These are phyloP conservation scores for Mycena galericulata DNA, from an alignment of 768 basidiomycete genomes.

Conservation along the genomic window DNA sequence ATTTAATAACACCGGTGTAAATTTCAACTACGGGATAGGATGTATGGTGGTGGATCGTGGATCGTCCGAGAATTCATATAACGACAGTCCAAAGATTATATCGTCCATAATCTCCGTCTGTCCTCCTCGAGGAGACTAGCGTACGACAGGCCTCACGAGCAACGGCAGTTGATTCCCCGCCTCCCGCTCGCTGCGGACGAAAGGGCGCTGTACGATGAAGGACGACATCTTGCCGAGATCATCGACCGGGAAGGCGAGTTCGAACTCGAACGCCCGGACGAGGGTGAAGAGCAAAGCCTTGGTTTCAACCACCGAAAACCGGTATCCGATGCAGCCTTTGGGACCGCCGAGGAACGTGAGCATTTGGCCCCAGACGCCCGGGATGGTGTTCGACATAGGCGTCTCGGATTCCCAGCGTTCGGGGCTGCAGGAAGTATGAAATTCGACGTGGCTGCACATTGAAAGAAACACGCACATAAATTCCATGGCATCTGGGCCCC, in stretches of 20 bases:
- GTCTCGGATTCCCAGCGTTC: background rate
- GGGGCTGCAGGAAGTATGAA: background rate
- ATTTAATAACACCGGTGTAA: too few relatives aligned
- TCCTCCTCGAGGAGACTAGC: too few relatives aligned
- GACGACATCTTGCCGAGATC: background rate
- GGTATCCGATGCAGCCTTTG: constrained; percentile 13
- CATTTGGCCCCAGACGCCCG: constrained; percentile 19
- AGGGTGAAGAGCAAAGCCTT: constrained; percentile 10
- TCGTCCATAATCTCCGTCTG: too few relatives aligned
- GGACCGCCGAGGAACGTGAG: constrained; percentile 11
- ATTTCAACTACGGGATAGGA: too few relatives aligned
- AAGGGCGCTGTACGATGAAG: background rate
- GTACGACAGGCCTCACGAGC: too few relatives aligned
- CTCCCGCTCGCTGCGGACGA: background rate
- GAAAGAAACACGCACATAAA: background rate
- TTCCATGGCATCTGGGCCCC: constrained; percentile 10
- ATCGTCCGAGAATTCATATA: too few relatives aligned
- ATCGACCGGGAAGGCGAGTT: background rate
- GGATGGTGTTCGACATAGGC: constrained; percentile 6
- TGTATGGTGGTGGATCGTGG: too few relatives aligned
- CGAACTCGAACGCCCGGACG: constrained; percentile 8
- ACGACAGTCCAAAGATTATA: too few relatives aligned
- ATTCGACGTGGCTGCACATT: background rate
- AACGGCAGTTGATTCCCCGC: background rate
- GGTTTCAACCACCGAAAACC: background rate